Conservation (phyloP, 768 basidiomycete species). For the Boletus sensibilis region DNA sequence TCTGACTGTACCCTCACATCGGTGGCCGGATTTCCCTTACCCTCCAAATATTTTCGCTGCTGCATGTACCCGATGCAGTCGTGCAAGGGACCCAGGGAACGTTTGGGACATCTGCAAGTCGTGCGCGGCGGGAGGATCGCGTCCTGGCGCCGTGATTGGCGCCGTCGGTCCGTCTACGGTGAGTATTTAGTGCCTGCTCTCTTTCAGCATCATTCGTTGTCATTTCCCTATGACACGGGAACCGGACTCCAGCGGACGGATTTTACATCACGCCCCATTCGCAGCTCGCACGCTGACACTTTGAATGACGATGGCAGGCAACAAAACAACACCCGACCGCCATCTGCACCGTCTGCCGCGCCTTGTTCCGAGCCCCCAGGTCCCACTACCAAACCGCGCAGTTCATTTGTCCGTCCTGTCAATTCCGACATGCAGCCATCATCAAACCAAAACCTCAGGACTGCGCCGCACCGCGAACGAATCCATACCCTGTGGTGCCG, state of each 20-base stretch:
- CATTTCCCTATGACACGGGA: background rate
- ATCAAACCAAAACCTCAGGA: background rate
- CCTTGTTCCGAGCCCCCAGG: constrained; percentile 1
- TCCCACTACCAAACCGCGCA: background rate
- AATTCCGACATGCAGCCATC: background rate
- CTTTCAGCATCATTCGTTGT: background rate
- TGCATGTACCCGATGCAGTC: background rate
- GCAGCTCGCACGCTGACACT: background rate
- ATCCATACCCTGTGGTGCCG: constrained; percentile 5
- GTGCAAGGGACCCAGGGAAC: background rate
- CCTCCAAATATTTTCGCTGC: background rate
- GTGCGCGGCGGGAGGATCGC: background rate
- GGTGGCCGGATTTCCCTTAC: background rate
- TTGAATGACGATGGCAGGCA: background rate
- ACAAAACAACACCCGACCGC: background rate
- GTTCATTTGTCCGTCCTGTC: constrained; percentile 16
- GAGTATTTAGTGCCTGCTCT: background rate
- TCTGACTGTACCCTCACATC: background rate
- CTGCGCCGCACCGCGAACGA: background rate
- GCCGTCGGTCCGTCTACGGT: background rate
- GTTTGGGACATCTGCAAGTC: background rate
- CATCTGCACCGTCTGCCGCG: constrained; percentile 8
- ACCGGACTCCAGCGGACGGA: background rate
- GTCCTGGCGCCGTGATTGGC: background rate
- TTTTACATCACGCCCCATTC: background rate